Conservation (phyloP, 1,284 basidiomycete species). For the Fomitiporia mediterranea region DNA sequence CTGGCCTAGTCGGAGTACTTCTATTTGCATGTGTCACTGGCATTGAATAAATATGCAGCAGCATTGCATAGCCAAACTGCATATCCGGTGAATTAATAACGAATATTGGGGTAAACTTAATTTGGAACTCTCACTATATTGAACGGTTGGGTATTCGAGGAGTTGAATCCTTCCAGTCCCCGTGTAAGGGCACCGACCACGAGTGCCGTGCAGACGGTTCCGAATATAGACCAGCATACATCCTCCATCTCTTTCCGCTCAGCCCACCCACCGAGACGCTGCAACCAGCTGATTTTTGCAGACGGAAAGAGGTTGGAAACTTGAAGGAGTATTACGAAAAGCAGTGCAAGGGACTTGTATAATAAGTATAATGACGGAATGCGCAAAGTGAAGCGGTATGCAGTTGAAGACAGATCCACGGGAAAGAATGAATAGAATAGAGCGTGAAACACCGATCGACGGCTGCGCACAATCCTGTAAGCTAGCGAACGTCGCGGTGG, state of each 20-base stretch:
- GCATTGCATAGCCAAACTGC: conserved; percentile 70
- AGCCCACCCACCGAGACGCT: conserved; percentile 42
- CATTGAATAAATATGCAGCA: conserved; percentile 66
- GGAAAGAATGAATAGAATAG: conserved; percentile 48
- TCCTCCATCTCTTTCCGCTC: conserved; percentile 50
- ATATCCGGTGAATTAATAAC: background rate
- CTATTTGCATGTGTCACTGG: conserved; percentile 51
- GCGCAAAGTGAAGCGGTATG: conserved; percentile 53
- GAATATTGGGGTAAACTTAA: background rate
- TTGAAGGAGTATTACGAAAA: conserved; percentile 55
- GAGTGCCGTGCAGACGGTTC: conserved; percentile 57
- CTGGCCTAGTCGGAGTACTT: conserved; percentile 53
- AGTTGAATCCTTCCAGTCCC: conserved; percentile 57
- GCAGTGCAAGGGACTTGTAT: conserved; percentile 48
- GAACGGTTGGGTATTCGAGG: conserved; percentile 52
- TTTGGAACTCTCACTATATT: conserved; percentile 47
- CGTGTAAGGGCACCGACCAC: conserved; percentile 60
- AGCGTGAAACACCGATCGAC: conserved; percentile 28
- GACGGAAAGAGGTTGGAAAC: conserved; percentile 40
- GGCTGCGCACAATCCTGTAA: conserved; percentile 26
- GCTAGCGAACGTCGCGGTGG: conserved; percentile 48
- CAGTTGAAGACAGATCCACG: conserved; percentile 53
- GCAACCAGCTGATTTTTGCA: conserved; percentile 30
- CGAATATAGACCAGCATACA: conserved; percentile 69
- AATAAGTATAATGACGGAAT: conserved; percentile 60